A percentile compares a stretch with the other conserved stretches of the same genome.
Conservation (phyloP, 441 rosid species). For the Populus hybrid region DNA sequence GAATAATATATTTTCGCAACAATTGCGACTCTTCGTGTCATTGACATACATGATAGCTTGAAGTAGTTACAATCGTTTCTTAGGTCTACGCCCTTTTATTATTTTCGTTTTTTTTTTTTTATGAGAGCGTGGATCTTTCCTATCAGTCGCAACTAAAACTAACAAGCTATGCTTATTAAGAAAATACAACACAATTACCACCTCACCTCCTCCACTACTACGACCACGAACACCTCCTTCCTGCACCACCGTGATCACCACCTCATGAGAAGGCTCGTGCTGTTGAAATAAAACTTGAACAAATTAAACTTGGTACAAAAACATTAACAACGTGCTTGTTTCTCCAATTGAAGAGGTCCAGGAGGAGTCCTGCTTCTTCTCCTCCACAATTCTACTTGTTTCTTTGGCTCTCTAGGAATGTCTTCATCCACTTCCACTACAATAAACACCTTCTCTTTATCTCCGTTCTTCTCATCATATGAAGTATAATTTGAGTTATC, state of each 20-base stretch:
- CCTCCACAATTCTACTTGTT: constrained; percentile 30
- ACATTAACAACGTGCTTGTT: background rate
- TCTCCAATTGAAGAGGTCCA: constrained; percentile 19
- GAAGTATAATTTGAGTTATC: too few species aligned
- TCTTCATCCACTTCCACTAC: background rate
- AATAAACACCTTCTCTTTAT: constrained; percentile 3
- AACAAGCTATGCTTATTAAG: background rate
- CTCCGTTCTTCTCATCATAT: constrained; percentile 1
- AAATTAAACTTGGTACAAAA: background rate
- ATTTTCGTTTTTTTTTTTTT: background rate
- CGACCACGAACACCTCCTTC: too few species aligned
- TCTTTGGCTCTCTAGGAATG: constrained; percentile 16
- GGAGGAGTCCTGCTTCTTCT: constrained; percentile 25
- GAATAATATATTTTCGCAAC: too few species aligned
- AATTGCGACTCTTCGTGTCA: too few species aligned
- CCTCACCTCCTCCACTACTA: too few species aligned
- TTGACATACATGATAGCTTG: too few species aligned
- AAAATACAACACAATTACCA: too few species aligned
- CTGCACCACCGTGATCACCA: too few species aligned
- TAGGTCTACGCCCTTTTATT: background rate
- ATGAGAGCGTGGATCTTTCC: background rate
- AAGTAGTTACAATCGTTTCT: background rate
- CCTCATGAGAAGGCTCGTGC: background rate
- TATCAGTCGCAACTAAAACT: background rate
- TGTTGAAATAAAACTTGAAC: background rate